Percentiles rank a stretch among this genome's conserved stretches.
These are phyloP conservation scores for Capsicum rhomboideum DNA, from an alignment of 257 asterid genomes.

Conservation along the genomic window DNA sequence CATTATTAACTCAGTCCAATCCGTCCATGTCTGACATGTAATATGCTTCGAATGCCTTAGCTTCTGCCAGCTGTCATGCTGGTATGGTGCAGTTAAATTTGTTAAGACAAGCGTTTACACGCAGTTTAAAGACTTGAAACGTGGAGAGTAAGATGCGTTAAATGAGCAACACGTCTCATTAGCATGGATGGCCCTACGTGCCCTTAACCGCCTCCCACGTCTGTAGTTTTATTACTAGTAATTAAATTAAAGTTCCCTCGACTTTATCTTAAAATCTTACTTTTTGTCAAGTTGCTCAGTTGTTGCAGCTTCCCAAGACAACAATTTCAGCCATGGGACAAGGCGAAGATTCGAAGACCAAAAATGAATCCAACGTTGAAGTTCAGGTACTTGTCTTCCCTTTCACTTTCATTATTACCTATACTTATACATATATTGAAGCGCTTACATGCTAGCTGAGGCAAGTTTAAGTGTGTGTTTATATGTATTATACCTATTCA, in stretches of 20 bases:
- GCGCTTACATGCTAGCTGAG: no score
- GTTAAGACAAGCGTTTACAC: neutral
- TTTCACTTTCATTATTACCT: neutral
- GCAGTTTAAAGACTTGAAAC: neutral
- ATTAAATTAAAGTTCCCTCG: neutral
- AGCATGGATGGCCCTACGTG: neutral
- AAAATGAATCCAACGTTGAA: slow-evolving; percentile 27
- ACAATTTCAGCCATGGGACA: slow-evolving; percentile 35
- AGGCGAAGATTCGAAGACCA: slow-evolving; percentile 44
- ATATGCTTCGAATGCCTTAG: neutral
- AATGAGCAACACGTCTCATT: neutral
- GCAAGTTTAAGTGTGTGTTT: neutral
- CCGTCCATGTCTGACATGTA: no score
- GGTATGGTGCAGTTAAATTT: neutral
- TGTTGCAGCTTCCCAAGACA: neutral
- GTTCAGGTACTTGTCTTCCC: slow-evolving; percentile 24
- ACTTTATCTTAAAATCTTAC: neutral
- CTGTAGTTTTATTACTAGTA: no score
- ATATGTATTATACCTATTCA: neutral
- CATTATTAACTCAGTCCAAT: no score
- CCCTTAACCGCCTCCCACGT: neutral
- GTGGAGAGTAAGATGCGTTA: neutral
- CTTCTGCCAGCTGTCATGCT: neutral
- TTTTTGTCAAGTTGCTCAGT: neutral
- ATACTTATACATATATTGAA: no score